Percentiles rank a stretch among this genome's conserved stretches.
Evolutionary conservation across 805 yeast genomes (phyloP).

Genomic region (Yamadazyma laniorum): DNA sequence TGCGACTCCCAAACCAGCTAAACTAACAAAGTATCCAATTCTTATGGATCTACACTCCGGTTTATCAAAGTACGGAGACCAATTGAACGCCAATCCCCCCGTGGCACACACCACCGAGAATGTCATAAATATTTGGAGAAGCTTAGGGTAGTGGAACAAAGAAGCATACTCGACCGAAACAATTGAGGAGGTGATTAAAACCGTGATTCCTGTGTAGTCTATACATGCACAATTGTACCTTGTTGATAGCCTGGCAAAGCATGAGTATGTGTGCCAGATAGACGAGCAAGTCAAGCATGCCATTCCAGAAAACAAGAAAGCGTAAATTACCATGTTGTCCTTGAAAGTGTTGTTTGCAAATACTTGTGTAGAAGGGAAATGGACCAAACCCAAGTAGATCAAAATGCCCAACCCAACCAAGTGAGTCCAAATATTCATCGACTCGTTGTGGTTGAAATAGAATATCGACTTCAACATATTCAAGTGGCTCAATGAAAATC

Average conservation of each 20-base stretch:
- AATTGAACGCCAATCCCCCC: conserved; percentile 74
- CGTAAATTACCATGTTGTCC: conserved; percentile 51
- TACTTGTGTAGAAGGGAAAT: conserved; percentile 61
- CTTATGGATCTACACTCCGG: conserved; percentile 82
- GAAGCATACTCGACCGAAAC: conserved; percentile 82
- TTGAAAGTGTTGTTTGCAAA: conserved; percentile 43
- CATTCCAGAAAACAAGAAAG: conserved; percentile 69
- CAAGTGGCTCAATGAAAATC: conserved; percentile 66
- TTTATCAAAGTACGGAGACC: conserved; percentile 89
- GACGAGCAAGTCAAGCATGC: conserved; percentile 78
- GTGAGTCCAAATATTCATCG: conserved; percentile 94
- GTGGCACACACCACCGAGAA: conserved; percentile 67
- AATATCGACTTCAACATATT: conserved; percentile 62
- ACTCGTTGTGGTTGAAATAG: conserved; percentile 72
- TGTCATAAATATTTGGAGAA: conserved; percentile 47
- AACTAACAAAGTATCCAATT: conserved; percentile 73
- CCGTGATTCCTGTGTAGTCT: conserved; percentile 92
- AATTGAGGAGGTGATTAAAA: conserved; percentile 85
- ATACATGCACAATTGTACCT: conserved; percentile 85
- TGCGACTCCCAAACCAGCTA: conserved; percentile 72
- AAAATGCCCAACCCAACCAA: conserved; percentile 63
- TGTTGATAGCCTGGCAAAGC: conserved; percentile 60
- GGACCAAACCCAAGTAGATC: conserved; percentile 52
- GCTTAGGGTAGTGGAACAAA: conserved; percentile 59
- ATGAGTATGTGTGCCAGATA: conserved; percentile 89